Evolutionary conservation across 495 filamentous ascomycete species (phyloP).

Genomic region (Podospora didyma): DNA sequence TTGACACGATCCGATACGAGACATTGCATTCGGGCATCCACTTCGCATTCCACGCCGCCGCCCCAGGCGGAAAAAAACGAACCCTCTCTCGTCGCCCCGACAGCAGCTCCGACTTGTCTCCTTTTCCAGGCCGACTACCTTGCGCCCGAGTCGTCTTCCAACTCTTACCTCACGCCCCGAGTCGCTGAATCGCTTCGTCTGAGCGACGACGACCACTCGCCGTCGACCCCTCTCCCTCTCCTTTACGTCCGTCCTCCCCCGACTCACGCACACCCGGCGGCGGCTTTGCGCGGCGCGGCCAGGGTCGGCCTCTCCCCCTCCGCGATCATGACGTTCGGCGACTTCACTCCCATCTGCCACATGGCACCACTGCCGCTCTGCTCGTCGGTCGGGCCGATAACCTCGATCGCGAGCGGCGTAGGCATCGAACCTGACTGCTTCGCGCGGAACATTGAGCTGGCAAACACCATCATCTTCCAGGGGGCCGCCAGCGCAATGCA

Average conservation of each 20-base stretch:
- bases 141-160: background rate
- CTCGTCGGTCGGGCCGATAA: conserved; percentile 65
- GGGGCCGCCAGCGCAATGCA: conserved; percentile 88
- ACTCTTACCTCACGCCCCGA: background rate
- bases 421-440: conserved; percentile 91
- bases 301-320: background rate
- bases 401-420: conserved; percentile 59
- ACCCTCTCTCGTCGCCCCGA: background rate
- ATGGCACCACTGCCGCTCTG: conserved; percentile 85
- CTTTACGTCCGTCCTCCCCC: background rate
- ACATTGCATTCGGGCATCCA: background rate
- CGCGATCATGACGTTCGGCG: conserved; percentile 85
- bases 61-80: background rate
- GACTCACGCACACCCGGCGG: background rate
- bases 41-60: background rate
- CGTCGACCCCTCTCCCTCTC: background rate
- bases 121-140: background rate
- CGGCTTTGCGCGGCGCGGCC: background rate
- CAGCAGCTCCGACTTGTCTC: background rate
- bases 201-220: too few relatives aligned
- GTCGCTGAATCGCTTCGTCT: background rate
- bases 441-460: conserved; percentile 89
- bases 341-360: conserved; percentile 81
- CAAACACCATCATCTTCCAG: conserved; percentile 98
- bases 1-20: background rate